phyloP scores from a whole-genome alignment of 1,139 yeast species.

The Suhomyces anneliseae region DNA sequence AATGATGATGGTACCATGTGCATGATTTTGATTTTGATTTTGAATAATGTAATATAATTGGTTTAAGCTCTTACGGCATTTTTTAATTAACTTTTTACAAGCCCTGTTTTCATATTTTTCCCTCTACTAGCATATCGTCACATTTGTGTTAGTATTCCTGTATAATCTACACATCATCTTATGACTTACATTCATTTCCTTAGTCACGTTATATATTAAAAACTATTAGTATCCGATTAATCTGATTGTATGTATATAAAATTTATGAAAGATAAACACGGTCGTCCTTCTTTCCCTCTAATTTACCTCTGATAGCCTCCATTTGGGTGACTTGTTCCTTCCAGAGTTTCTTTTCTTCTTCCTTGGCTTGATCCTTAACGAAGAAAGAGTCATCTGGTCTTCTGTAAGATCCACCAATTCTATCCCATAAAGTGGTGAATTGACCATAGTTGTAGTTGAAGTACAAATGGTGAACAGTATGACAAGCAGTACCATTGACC shows the following conservation, averaged over 20 bases:
- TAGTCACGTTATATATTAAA: too few species aligned
- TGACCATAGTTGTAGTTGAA: conserved; percentile 98
- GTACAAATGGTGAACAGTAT: conserved; percentile 92
- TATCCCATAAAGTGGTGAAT: conserved; percentile 96
- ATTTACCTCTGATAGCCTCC: conserved; percentile 75
- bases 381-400: conserved; percentile 87
- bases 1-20: too few species aligned
- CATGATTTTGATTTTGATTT: too few species aligned
- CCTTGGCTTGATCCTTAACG: conserved; percentile 53
- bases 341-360: conserved; percentile 60
- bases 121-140: too few species aligned
- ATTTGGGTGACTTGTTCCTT: conserved; percentile 68
- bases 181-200: too few species aligned
- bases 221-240: neutral
- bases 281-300: conserved; percentile 74
- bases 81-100: too few species aligned
- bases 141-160: too few species aligned
- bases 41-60: too few species aligned
- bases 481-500: conserved; percentile 97
- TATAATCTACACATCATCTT: too few species aligned
- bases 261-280: conserved; percentile 29
- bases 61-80: too few species aligned
- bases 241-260: neutral
- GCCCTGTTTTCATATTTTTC: too few species aligned
- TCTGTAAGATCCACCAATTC: conserved; percentile 91